Evolutionary conservation across 2,329 filamentous ascomycete species (phyloP).

Genomic region (Fusarium subtropicale): DNA sequence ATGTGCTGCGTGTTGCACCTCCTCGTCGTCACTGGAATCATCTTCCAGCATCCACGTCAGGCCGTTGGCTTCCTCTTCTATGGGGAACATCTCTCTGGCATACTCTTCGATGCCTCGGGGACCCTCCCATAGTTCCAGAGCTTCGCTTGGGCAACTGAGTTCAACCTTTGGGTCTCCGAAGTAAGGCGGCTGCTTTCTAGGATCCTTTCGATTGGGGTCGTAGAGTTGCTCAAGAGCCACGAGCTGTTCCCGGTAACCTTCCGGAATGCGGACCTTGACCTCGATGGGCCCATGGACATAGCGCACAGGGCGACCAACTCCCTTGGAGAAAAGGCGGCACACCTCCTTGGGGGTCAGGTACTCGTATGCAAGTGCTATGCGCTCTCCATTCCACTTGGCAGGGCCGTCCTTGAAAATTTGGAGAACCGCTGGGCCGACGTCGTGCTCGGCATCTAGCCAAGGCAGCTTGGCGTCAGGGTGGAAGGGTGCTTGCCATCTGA

Average conservation of each 20-base stretch:
- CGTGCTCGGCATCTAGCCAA: constrained; percentile 96
- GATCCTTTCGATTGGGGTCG: constrained; percentile 61
- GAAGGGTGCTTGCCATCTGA: constrained; percentile 94
- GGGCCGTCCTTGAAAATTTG: constrained; percentile 96
- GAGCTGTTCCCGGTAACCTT: constrained; percentile 89
- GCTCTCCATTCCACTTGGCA: constrained; percentile 80
- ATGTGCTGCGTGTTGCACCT: constrained; percentile 51
- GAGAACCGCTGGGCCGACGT: constrained; percentile 89
- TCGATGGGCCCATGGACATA: constrained; percentile 86
- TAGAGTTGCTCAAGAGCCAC: constrained; percentile 74
- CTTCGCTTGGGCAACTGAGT: constrained; percentile 75
- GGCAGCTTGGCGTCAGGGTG: constrained; percentile 89
- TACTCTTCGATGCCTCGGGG: constrained; percentile 94
- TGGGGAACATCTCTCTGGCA: constrained; percentile 89
- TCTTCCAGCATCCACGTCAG: constrained; percentile 87
- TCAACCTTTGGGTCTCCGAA: constrained; percentile 70
- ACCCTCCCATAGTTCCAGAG: constrained; percentile 89
- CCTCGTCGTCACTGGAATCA: constrained; percentile 57
- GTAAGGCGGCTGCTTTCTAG: constrained; percentile 70
- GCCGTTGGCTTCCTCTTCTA: constrained; percentile 95
- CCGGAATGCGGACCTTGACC: constrained; percentile 85
- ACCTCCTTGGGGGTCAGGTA: constrained; percentile 85
- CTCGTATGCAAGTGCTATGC: constrained; percentile 91
- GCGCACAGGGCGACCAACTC: constrained; percentile 79
- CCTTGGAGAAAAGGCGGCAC: constrained; percentile 82